Conservation (phyloP, 164 flowering plant genomes). For the Berberis thunbergii region DNA sequence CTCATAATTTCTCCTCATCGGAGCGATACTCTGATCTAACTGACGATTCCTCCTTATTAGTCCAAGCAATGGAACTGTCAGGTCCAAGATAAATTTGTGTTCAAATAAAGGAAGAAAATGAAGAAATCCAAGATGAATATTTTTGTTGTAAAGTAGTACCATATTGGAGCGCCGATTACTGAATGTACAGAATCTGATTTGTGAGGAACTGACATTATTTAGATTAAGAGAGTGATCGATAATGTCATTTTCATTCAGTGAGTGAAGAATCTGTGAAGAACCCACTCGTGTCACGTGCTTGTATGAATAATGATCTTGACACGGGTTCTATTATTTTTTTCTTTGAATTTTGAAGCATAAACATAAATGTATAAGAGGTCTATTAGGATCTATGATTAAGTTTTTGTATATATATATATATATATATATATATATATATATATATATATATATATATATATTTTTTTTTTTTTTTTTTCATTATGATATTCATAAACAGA, state of each 20-base stretch:
- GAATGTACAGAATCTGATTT: not conserved
- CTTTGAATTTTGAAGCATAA: too few species aligned
- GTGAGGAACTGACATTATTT: not conserved
- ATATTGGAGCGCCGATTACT: not conserved
- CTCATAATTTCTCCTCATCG: conserved; percentile 11
- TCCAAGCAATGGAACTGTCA: conserved; percentile 24
- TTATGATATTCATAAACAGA: too few species aligned
- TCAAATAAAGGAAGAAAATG: not conserved
- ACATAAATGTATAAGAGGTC: too few species aligned
- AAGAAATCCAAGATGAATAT: not conserved
- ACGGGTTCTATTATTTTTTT: not conserved
- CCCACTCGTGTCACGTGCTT: not conserved
- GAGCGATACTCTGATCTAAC: conserved; percentile 25
- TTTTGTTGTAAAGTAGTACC: not conserved
- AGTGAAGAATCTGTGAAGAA: not conserved
- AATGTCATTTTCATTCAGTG: not conserved
- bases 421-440: too few species aligned
- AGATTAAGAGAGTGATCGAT: not conserved
- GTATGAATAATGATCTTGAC: not conserved
- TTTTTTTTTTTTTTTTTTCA: too few species aligned
- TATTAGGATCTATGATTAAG: too few species aligned
- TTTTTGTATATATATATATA: too few species aligned
- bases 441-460: too few species aligned
- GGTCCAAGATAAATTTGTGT: conserved; percentile 16
- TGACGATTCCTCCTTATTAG: conserved; percentile 19